Base-by-base conservation (phyloP, 192 early-diverging fungal genomes). In the Backusella mclennaniae region DNA sequence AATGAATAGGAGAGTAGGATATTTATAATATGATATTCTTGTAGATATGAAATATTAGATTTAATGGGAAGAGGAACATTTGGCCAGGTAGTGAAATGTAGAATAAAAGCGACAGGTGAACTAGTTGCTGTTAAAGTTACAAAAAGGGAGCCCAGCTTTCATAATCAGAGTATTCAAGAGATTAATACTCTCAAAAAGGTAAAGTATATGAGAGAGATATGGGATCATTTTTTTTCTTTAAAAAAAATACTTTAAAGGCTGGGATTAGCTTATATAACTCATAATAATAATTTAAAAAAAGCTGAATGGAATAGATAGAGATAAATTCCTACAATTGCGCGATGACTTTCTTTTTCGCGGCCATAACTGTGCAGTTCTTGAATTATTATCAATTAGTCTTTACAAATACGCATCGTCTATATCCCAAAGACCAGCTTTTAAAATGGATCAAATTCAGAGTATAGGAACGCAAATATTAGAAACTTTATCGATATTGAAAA, bases 1-100 rank as follows among this genome's bases (percentile, higher is more conserved):
- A 29, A 19, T 36, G 29, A 14, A 14, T 53, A 23, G 4, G 1
- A 77, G 26, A 44, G 29, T 35, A 39, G 5, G 19, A 56, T 63
- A 29, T 33, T 70, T 1, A 21, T 56, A 59, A 12, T 29, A 63
- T n/a, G 3, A 67, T 67, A n/a, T 33, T 41, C 21, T 31, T 56
- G 11, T 14, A 95, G 92, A 68, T 99, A 95, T 86, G 82, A 92
- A 49, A 96, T 99, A 73, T 73, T 96, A 66, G 97, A 98, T 83
- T 88, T 96, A 41, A 87, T 99, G n/a, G 98, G 98, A 8, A 92
- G 94, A 85, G 98, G 98, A 46, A 98, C 98, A 1, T 99, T 98
- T 90, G 98, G 98, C 2, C 98, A 99, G 83, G 98, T 99, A 2
- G 97, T 95, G 39, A 97, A 96, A 80, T 98, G 97, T 80, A 89